Evolutionary conservation across 257 asterid genomes (phyloP).

Genomic region (Lycium ferocissimum): DNA sequence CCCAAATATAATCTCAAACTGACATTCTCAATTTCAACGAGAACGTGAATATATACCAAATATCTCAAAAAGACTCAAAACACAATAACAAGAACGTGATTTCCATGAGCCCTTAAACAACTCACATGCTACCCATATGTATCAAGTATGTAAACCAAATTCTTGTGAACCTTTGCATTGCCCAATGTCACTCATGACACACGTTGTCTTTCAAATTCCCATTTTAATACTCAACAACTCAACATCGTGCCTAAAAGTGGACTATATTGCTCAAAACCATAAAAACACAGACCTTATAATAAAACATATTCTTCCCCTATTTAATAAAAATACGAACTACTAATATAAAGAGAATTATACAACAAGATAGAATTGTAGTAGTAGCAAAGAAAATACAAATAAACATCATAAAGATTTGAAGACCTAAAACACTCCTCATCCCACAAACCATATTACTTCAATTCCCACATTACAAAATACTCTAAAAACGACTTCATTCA

Average conservation of each 20-base stretch:
- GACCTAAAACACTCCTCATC: constrained; percentile 28
- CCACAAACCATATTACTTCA: constrained; percentile 28
- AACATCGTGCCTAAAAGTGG: background rate
- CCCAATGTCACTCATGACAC: constrained; percentile 38
- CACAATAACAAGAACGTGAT: no score
- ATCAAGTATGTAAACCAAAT: background rate
- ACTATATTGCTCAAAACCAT: background rate
- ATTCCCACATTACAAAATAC: constrained; percentile 35
- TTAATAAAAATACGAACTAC: background rate
- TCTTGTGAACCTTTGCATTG: constrained; percentile 26
- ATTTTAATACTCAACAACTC: background rate
- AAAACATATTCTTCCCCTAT: background rate
- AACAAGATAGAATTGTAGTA: constrained; percentile 15
- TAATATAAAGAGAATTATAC: constrained; percentile 1
- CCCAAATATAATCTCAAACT: no score
- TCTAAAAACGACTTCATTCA: background rate
- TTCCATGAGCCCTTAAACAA: no score
- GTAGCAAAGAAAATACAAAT: background rate
- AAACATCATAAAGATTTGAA: constrained; percentile 23
- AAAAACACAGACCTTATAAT: background rate
- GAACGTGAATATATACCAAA: no score
- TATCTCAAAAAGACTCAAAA: no score
- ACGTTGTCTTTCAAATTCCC: constrained; percentile 22
- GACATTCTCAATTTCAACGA: no score
- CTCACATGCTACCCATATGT: no score